These are phyloP conservation scores for Boletus sp. DNA, from an alignment of 1,284 basidiomycete species.

Conservation along the genomic window DNA sequence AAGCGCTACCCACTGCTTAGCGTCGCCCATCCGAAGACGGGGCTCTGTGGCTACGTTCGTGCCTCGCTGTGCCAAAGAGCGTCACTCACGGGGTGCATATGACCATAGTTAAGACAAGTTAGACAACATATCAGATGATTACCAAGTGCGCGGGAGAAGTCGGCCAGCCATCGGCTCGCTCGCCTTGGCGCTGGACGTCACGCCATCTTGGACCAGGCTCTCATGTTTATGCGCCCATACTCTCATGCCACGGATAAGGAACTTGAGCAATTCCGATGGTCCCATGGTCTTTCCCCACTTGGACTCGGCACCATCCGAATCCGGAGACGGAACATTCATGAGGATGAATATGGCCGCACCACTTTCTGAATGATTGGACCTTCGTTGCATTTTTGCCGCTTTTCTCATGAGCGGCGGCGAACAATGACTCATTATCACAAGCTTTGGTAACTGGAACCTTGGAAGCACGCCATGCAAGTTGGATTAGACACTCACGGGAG, in stretches of 20 bases:
- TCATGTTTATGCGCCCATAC: neutral
- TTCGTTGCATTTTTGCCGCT: neutral
- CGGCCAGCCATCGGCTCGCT: neutral
- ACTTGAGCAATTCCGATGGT: neutral
- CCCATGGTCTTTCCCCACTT: neutral
- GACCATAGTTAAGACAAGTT: neutral
- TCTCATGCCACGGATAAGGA: neutral
- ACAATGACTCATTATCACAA: neutral
- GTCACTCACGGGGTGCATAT: neutral
- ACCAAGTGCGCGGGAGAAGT: neutral
- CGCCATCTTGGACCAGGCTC: neutral
- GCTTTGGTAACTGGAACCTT: neutral
- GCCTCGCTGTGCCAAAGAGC: too few species aligned
- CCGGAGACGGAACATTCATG: neutral
- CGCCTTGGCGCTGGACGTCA: neutral
- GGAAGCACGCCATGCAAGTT: neutral
- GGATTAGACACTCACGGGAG: neutral
- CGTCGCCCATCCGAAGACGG: too few species aligned
- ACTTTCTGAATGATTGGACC: neutral
- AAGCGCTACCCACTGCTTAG: too few species aligned
- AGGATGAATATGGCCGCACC: neutral
- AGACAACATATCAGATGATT: neutral
- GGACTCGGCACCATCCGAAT: neutral
- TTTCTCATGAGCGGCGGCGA: neutral
- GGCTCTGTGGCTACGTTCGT: too few species aligned